Evolutionary conservation across 2,329 filamentous ascomycete species (phyloP).

Genomic region (Phoma sp.): DNA sequence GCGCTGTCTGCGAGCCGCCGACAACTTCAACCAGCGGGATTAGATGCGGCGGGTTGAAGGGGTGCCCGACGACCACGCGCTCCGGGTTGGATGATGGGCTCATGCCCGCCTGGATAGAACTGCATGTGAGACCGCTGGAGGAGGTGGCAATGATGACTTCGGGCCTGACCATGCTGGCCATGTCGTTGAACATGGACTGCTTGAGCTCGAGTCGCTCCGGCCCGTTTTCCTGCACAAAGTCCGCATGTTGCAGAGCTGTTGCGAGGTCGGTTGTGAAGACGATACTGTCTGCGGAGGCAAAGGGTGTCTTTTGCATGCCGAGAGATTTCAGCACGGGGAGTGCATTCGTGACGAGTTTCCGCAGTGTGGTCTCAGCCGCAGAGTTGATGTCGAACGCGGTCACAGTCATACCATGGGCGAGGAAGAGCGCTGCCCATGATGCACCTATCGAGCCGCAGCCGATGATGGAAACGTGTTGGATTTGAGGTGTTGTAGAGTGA

Average conservation of each 20-base stretch:
- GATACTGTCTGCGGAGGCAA: constrained; percentile 13
- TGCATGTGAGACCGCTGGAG: constrained; percentile 48
- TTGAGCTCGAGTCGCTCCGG: constrained; percentile 52
- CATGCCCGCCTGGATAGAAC: constrained; percentile 31
- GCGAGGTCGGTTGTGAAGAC: constrained; percentile 16
- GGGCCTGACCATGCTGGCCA: constrained; percentile 38
- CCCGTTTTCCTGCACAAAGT: constrained; percentile 51
- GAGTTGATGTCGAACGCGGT: constrained; percentile 51
- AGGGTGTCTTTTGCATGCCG: constrained; percentile 14
- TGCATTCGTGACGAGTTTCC: constrained; percentile 17
- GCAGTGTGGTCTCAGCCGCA: constrained; percentile 31
- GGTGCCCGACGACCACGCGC: constrained; percentile 50
- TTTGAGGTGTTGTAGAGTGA: constrained; percentile 1
- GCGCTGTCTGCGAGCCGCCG: constrained; percentile 23
- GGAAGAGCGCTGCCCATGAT: constrained; percentile 52
- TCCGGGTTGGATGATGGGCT: constrained; percentile 25
- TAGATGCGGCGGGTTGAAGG: constrained; percentile 58
- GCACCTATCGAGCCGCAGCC: constrained; percentile 50
- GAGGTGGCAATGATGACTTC: constrained; percentile 50
- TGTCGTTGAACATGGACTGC: constrained; percentile 43
- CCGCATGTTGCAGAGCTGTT: constrained; percentile 20
- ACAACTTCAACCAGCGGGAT: constrained; percentile 57
- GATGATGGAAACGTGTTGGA: constrained; percentile 38
- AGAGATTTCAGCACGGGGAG: constrained; percentile 19
- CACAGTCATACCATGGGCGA: constrained; percentile 49